Base-by-base conservation (phyloP, 31 red algal genomes). In the Asparagopsis taxiformis region DNA sequence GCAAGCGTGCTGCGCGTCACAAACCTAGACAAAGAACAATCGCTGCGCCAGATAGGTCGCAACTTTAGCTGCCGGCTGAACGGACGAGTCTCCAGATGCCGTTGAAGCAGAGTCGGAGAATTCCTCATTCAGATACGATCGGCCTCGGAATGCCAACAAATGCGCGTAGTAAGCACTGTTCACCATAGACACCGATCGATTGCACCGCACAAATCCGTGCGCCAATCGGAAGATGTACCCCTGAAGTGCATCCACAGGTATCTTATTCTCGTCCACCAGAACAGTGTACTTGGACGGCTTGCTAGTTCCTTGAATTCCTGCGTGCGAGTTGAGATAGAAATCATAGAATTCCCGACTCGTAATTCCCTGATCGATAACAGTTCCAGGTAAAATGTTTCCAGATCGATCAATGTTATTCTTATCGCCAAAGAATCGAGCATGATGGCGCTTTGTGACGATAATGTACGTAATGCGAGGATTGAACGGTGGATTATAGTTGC, bases 381-480 rank as follows among this genome's bases (percentile, higher is more conserved):
- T 73, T 23, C 87, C 87, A 37, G 87, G 76, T 6, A 60, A 31
- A 29, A 80, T 68, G 41, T 91, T 91, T 10, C 60, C 68, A 75
- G 37, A 52, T 13, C 69, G 36, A 52, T 74, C 87, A 4, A 2
- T 26, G 28, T 77, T 39, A 20, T 60, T 54, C 15, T 21, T 8
- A 8, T 39, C 24, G 6, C 77, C 57, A 48, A 91, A 82, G 60
- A 91, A 91, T 2, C 76, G 68, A 16, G 68, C 66, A 28, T 82
- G 87, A 28, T 91, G 87, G 8, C 87, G 69, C 70, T 91, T 91
- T n/a, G 76, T 80, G 29, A 67, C 55, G 33, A 91, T 70, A 39
- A 82, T 82, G 30, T 82, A 82, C 24, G 87, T 91, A 19, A 91
- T 82, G 2, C 52, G 34, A 2, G 76, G 86, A 5, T 48, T 58